Conservation (phyloP, 345 rosid species). For the Ricinus communis region DNA sequence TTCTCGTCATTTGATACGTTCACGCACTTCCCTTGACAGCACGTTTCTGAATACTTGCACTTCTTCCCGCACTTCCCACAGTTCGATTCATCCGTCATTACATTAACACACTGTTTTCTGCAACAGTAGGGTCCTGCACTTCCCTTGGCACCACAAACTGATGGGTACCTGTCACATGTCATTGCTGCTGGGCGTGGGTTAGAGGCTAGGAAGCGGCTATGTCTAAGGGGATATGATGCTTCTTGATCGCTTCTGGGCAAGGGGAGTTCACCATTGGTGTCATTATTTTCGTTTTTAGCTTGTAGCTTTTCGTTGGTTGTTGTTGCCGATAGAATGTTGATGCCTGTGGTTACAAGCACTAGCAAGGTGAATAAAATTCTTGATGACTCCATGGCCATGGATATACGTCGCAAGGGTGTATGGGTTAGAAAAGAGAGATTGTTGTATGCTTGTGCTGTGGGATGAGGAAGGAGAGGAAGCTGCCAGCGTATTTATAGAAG, state of each 20-base stretch:
- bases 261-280: not conserved
- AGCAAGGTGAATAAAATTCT: not conserved
- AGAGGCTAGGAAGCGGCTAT: not conserved
- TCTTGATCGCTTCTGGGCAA: not conserved
- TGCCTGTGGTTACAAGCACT: not conserved
- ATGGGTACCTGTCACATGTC: conserved; percentile 21
- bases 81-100: conserved; percentile 21
- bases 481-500: not conserved
- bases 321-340: not conserved
- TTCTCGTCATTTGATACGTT: conserved; percentile 14
- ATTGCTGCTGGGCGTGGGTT: not conserved
- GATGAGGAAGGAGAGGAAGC: no score
- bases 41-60: conserved; percentile 30
- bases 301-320: not conserved
- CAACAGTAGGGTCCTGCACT: conserved; percentile 40
- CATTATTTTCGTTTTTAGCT: not conserved
- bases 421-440: not conserved
- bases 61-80: conserved; percentile 37
- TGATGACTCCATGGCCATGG: not conserved
- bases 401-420: not conserved
- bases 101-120: conserved; percentile 36
- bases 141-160: conserved; percentile 25
- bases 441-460: not conserved
- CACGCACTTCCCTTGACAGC: conserved; percentile 33
- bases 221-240: not conserved